Conservation (phyloP, 2,329 filamentous ascomycete genomes). For the Aspergillus fischeri region DNA sequence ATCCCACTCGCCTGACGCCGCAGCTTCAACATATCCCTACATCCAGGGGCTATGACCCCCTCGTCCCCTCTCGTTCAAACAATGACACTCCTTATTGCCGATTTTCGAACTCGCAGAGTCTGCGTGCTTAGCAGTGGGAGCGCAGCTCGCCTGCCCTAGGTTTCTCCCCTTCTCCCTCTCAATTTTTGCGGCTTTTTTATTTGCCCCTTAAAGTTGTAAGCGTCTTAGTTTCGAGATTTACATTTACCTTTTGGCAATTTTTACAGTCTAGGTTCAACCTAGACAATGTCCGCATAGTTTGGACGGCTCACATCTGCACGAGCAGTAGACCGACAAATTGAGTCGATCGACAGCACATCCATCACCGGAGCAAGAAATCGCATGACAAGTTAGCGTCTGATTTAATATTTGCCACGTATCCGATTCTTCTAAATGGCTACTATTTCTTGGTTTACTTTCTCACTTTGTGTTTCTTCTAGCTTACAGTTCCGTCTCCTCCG, state of each 20-base stretch:
- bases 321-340: background rate
- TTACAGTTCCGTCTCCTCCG: background rate
- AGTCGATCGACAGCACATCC: slow-evolving; percentile 8
- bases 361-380: background rate
- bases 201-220: background rate
- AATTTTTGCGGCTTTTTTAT: slow-evolving; percentile 14
- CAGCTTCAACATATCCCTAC: slow-evolving; percentile 23
- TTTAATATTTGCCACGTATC: background rate
- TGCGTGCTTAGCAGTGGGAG: slow-evolving; percentile 27
- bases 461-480: background rate
- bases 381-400: background rate
- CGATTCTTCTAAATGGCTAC: background rate
- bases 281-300: background rate
- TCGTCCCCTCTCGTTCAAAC: slow-evolving; percentile 24
- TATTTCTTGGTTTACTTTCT: slow-evolving; percentile 1
- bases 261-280: background rate
- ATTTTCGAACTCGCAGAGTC: slow-evolving; percentile 31
- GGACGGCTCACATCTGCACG: background rate
- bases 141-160: background rate
- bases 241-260: background rate
- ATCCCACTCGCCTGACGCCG: slow-evolving; percentile 16
- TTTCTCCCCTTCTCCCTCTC: slow-evolving; percentile 22
- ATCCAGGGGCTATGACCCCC: slow-evolving; percentile 27
- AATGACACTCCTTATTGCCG: slow-evolving; percentile 26
- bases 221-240: background rate